Evolutionary conservation across 1,139 yeast species (phyloP).

Genomic region (Protomyces inundatus): DNA sequence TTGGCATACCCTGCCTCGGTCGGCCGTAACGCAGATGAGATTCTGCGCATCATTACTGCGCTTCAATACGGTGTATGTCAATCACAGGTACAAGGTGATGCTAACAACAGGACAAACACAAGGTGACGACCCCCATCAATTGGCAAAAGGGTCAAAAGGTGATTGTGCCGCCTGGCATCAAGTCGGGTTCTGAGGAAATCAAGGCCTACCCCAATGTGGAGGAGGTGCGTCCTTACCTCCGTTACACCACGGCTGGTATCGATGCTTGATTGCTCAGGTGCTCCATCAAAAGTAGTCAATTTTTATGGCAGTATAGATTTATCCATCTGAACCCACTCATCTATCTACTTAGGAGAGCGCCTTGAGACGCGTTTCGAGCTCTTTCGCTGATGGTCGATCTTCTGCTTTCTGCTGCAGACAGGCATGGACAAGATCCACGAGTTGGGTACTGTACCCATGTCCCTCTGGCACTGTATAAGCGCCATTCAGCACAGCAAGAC

Average conservation of each 20-base stretch:
- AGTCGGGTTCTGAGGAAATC: slow-evolving; percentile 53
- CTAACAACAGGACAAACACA: slow-evolving; percentile 55
- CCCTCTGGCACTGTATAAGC: slow-evolving; percentile 58
- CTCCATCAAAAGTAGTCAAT: background rate
- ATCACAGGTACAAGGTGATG: slow-evolving; percentile 63
- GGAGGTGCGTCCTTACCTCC: slow-evolving; percentile 65
- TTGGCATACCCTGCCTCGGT: slow-evolving; percentile 85
- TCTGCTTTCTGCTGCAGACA: slow-evolving; percentile 61
- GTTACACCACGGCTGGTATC: slow-evolving; percentile 9
- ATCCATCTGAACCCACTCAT: no score
- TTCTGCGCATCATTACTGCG: slow-evolving; percentile 79
- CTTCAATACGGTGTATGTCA: slow-evolving; percentile 59
- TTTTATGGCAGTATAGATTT: no score
- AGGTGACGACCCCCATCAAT: slow-evolving; percentile 17
- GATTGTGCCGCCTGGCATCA: slow-evolving; percentile 77
- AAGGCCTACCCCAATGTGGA: slow-evolving; percentile 73
- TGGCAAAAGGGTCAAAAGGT: slow-evolving; percentile 66
- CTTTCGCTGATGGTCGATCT: slow-evolving; percentile 59
- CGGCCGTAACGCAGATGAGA: slow-evolving; percentile 86
- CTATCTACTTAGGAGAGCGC: background rate
- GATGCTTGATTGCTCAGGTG: background rate
- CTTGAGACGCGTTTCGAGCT: slow-evolving; percentile 43
- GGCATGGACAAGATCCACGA: slow-evolving; percentile 51
- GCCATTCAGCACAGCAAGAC: slow-evolving; percentile 70
- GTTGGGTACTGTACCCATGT: slow-evolving; percentile 51